Conservation (phyloP, 352 stramenopile genomes). For the Globisporangium orthogonon region DNA sequence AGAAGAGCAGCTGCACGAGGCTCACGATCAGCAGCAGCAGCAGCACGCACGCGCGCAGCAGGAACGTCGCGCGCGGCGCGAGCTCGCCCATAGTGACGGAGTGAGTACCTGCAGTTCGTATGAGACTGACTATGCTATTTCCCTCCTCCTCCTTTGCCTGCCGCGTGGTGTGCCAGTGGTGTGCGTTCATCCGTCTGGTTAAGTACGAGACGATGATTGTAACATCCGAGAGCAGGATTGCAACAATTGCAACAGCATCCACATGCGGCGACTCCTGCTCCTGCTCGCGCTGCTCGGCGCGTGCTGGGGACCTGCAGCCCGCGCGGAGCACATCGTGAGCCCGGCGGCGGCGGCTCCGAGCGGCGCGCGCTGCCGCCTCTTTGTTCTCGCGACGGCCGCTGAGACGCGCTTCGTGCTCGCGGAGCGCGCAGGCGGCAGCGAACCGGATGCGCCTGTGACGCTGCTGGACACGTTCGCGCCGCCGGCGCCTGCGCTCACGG, state of each 20-base stretch:
- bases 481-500: slow-evolving; percentile 16
- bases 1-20: slow-evolving; percentile 69
- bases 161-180: too few relatives aligned
- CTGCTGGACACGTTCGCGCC: slow-evolving; percentile 25
- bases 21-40: slow-evolving; percentile 69
- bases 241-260: too few relatives aligned
- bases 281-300: not conserved
- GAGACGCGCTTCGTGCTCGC: slow-evolving; percentile 44
- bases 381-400: slow-evolving; percentile 29
- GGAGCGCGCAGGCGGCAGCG: slow-evolving; percentile 40
- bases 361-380: slow-evolving; percentile 42
- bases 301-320: slow-evolving; percentile 9
- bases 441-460: slow-evolving; percentile 17
- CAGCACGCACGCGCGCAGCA: slow-evolving; percentile 63
- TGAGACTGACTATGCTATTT: too few relatives aligned
- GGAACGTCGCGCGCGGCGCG: slow-evolving; percentile 35
- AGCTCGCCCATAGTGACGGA: slow-evolving; percentile 6
- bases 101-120: too few relatives aligned
- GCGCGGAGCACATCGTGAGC: slow-evolving; percentile 4
- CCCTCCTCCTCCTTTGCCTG: too few relatives aligned
- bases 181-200: too few relatives aligned
- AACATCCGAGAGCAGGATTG: too few relatives aligned
- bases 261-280: not conserved
- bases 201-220: too few relatives aligned
- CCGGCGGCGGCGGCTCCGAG: slow-evolving; percentile 12